These are phyloP conservation scores for Xylariales sp. DNA, from an alignment of 2,329 filamentous ascomycete species.

Conservation along the genomic window DNA sequence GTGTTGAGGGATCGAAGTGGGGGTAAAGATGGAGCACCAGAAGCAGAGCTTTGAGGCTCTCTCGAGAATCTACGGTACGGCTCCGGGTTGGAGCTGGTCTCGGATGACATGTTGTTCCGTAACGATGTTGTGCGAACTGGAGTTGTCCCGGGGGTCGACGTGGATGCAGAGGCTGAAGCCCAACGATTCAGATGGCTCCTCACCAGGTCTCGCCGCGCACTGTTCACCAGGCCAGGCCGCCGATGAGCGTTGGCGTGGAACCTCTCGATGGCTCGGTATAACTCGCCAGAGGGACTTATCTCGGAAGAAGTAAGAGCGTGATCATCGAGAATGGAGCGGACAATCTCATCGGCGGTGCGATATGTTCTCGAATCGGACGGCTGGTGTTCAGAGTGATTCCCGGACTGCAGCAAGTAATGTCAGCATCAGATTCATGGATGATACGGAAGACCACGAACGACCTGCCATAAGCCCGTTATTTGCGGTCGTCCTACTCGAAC, in stretches of 20 bases:
- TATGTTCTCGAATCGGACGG: conserved; percentile 20
- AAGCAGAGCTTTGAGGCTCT: conserved; percentile 22
- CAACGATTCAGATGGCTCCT: conserved; percentile 20
- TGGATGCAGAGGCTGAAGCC: conserved; percentile 18
- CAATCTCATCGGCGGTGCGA: conserved; percentile 26
- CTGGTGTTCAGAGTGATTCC: conserved; percentile 22
- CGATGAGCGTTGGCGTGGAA: conserved; percentile 31
- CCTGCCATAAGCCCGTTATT: too few relatives aligned
- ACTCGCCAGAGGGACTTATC: conserved; percentile 37
- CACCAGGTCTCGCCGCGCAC: conserved; percentile 16
- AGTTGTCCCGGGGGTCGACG: conserved; percentile 9
- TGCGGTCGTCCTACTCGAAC: too few relatives aligned
- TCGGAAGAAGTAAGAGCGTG: conserved; percentile 27
- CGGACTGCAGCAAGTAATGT: conserved; percentile 21
- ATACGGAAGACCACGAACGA: too few relatives aligned
- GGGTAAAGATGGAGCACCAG: conserved; percentile 27
- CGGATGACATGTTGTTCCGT: conserved; percentile 30
- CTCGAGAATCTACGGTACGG: conserved; percentile 31
- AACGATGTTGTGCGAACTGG: conserved; percentile 13
- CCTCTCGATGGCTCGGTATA: conserved; percentile 38
- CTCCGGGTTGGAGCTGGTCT: conserved; percentile 24
- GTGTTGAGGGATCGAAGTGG: conserved; percentile 31
- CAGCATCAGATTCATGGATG: background rate
- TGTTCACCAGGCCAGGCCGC: conserved; percentile 17
- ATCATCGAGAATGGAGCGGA: conserved; percentile 35